These are phyloP conservation scores for Stagonosporopsis rhizophila DNA, from an alignment of 2,329 filamentous ascomycete species.

Conservation along the genomic window DNA sequence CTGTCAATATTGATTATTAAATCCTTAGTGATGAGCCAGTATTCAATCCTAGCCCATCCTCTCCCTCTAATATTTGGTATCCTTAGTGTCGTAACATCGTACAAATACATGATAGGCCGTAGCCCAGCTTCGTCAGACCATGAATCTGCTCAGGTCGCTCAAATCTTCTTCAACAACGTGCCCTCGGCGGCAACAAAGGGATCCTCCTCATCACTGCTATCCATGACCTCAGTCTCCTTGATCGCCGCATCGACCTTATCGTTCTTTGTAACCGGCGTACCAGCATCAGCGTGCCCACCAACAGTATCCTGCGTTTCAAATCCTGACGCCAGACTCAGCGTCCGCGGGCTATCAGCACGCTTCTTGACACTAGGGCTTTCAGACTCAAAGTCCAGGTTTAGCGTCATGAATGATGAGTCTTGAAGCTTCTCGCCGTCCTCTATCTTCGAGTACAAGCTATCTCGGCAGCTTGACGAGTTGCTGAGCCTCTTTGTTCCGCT, in stretches of 20 bases:
- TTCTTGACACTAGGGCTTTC: constrained; percentile 9
- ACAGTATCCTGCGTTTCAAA: constrained; percentile 30
- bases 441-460: constrained; percentile 24
- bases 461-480: constrained; percentile 19
- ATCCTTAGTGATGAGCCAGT: background rate
- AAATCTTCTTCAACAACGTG: constrained; percentile 9
- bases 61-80: background rate
- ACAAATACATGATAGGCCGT: constrained; percentile 14
- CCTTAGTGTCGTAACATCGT: constrained; percentile 10
- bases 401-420: constrained; percentile 20
- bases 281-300: constrained; percentile 14
- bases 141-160: background rate
- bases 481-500: constrained; percentile 25
- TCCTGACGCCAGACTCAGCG: constrained; percentile 21
- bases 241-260: constrained; percentile 2
- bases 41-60: background rate
- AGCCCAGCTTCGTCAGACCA: background rate
- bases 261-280: background rate
- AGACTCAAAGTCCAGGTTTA: constrained; percentile 29
- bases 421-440: constrained; percentile 11
- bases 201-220: constrained; percentile 14
- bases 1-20: constrained; percentile 11
- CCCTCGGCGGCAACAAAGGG: constrained; percentile 13
- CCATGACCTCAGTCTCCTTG: constrained; percentile 5
- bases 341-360: constrained; percentile 12